Percentiles rank a stretch among this genome's conserved stretches.
Conservation (phyloP, 306 rosid genomes). For the Prunus davidiana region DNA sequence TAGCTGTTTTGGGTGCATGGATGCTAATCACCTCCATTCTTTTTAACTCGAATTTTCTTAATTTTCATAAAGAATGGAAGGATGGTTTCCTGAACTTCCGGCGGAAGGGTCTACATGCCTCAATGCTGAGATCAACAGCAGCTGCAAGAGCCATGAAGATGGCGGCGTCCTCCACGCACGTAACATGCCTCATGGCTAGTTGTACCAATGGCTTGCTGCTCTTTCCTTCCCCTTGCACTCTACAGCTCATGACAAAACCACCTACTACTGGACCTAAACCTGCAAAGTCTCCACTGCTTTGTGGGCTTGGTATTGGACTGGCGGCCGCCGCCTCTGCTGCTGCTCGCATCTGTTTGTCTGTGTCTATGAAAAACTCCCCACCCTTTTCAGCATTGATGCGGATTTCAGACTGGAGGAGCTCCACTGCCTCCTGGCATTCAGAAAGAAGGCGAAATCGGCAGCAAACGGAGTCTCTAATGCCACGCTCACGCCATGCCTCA, state of each 20-base stretch:
- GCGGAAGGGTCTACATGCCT: conserved; percentile 79
- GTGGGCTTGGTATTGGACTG: conserved; percentile 84
- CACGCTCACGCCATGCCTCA: conserved; percentile 95
- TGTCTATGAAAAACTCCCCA: conserved; percentile 84
- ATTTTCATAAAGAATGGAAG: conserved; percentile 46
- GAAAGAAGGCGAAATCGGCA: conserved; percentile 75
- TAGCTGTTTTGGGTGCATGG: conserved; percentile 13
- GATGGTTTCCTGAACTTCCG: conserved; percentile 58
- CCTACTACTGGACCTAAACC: conserved; percentile 62
- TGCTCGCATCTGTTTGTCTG: conserved; percentile 64
- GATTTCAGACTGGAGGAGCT: conserved; percentile 75
- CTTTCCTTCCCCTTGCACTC: conserved; percentile 92
- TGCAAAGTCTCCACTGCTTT: conserved; percentile 85
- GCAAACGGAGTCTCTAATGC: conserved; percentile 69
- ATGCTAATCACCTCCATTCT: background rate
- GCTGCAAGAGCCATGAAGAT: conserved; percentile 96
- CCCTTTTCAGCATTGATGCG: conserved; percentile 83
- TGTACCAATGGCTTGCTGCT: conserved; percentile 74
- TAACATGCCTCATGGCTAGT: conserved; percentile 81
- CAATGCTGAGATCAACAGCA: conserved; percentile 79
- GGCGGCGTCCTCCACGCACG: conserved; percentile 90
- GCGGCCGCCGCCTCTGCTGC: conserved; percentile 36
- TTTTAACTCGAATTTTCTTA: conserved; percentile 10
- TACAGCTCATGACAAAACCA: conserved; percentile 90
- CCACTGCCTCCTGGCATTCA: conserved; percentile 71